phyloP scores from a whole-genome alignment of 1,139 yeast species.

The Protomyces inouyei region DNA sequence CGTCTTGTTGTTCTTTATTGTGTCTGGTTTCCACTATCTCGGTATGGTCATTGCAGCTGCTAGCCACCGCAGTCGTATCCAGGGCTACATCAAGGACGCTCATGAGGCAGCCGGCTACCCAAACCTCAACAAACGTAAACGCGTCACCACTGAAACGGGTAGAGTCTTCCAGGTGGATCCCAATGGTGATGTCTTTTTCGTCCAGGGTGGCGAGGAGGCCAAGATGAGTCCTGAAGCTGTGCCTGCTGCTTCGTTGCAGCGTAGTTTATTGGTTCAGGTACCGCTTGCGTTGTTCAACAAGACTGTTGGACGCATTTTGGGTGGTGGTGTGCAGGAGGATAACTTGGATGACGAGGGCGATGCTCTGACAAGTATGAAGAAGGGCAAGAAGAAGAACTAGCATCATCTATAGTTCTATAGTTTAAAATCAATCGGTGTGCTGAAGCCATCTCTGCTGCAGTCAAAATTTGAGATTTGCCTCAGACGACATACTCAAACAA shows the following conservation, averaged over 20 bases:
- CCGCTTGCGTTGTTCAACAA: constrained; percentile 40
- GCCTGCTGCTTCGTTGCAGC: constrained; percentile 49
- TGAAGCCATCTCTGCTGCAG: no score
- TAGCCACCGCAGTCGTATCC: constrained; percentile 60
- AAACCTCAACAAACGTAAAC: constrained; percentile 39
- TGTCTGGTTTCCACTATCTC: constrained; percentile 57
- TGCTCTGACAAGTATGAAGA: background rate
- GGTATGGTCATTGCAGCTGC: constrained; percentile 52
- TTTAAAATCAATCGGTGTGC: no score
- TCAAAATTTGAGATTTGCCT: no score
- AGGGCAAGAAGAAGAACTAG: background rate
- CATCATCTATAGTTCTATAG: no score
- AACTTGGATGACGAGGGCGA: constrained; percentile 6
- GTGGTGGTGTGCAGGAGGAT: background rate
- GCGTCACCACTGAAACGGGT: constrained; percentile 45
- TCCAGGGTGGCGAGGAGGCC: constrained; percentile 44
- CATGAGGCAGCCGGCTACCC: constrained; percentile 40
- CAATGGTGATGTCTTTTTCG: constrained; percentile 64
- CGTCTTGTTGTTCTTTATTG: constrained; percentile 47
- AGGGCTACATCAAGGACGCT: constrained; percentile 49
- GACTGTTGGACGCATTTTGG: constrained; percentile 29
- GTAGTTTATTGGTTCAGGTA: constrained; percentile 51
- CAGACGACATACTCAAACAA: no score
- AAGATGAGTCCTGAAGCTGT: constrained; percentile 41
- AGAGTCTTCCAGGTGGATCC: constrained; percentile 60